These are phyloP conservation scores for Daldinia loculata DNA, from an alignment of 495 filamentous ascomycete species.

Conservation along the genomic window DNA sequence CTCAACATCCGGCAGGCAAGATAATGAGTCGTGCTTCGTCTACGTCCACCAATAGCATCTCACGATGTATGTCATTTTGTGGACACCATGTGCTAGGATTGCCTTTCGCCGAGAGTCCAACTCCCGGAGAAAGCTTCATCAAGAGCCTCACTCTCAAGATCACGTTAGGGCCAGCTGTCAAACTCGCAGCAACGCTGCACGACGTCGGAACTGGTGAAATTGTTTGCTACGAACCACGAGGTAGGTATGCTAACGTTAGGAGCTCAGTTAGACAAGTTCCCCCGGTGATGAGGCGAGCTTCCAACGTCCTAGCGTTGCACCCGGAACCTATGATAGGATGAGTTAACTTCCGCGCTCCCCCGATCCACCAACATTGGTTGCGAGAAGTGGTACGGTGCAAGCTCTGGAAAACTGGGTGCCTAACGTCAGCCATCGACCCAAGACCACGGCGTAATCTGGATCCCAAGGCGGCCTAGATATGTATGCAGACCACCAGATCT, in stretches of 20 bases:
- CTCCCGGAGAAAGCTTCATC: neutral
- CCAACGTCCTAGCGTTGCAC: constrained; percentile 23
- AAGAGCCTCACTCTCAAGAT: constrained; percentile 24
- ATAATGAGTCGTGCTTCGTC: constrained; percentile 24
- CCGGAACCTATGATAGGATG: constrained; percentile 38
- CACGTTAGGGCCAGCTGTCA: constrained; percentile 37
- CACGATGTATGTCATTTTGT: constrained; percentile 6
- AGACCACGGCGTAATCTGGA: constrained; percentile 48
- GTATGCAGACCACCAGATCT: constrained; percentile 42
- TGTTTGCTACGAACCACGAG: constrained; percentile 41
- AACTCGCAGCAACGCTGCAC: constrained; percentile 46
- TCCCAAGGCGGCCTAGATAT: constrained; percentile 43
- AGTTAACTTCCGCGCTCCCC: constrained; percentile 38
- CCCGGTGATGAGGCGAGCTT: constrained; percentile 13
- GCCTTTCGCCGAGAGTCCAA: neutral
- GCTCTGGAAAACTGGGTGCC: constrained; percentile 28
- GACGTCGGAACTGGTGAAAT: constrained; percentile 39
- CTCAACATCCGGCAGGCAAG: constrained; percentile 6
- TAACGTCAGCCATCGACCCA: constrained; percentile 47
- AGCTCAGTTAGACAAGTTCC: constrained; percentile 6
- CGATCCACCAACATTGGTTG: constrained; percentile 34
- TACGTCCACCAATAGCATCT: constrained; percentile 9
- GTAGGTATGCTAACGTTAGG: constrained; percentile 26
- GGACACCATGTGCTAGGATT: constrained; percentile 5
- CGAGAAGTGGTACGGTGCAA: constrained; percentile 31